These are phyloP conservation scores for Exserohilum rostratum DNA, from an alignment of 2,329 filamentous ascomycete species.

Conservation along the genomic window DNA sequence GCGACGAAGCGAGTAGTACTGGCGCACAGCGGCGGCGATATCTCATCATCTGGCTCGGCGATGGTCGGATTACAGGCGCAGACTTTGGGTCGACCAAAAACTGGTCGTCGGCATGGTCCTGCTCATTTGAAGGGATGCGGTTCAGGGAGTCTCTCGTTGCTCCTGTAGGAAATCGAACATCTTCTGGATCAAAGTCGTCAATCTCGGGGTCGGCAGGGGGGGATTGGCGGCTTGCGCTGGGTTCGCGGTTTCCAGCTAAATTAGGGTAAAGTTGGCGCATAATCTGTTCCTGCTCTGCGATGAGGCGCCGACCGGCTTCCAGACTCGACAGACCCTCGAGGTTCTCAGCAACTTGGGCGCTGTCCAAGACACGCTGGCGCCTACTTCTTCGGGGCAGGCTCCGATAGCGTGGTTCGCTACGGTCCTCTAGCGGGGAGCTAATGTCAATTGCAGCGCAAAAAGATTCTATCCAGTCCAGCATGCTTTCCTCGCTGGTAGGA, in stretches of 20 bases:
- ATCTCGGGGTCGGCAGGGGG: conserved; percentile 37
- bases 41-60: conserved; percentile 48
- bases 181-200: conserved; percentile 48
- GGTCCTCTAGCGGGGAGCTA: conserved; percentile 72
- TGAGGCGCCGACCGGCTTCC: conserved; percentile 46
- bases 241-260: conserved; percentile 36
- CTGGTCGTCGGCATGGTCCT: conserved; percentile 23
- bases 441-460: conserved; percentile 75
- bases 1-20: conserved; percentile 51
- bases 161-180: conserved; percentile 43
- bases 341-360: conserved; percentile 36
- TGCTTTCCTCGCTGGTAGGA: conserved; percentile 67
- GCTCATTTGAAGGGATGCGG: conserved; percentile 26
- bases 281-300: conserved; percentile 57
- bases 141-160: conserved; percentile 17
- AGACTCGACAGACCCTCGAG: conserved; percentile 39
- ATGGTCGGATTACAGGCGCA: conserved; percentile 37
- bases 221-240: conserved; percentile 15
- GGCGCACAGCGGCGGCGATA: conserved; percentile 57
- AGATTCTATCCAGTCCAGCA: conserved; percentile 71
- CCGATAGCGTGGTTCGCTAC: conserved; percentile 55
- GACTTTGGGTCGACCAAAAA: conserved; percentile 41
- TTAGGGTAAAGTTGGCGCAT: conserved; percentile 55
- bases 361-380: conserved; percentile 46
- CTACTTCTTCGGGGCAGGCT: conserved; percentile 54